These are phyloP conservation scores for Pinus albicaulis DNA, from an alignment of 75 land plant genomes.

Conservation along the genomic window DNA sequence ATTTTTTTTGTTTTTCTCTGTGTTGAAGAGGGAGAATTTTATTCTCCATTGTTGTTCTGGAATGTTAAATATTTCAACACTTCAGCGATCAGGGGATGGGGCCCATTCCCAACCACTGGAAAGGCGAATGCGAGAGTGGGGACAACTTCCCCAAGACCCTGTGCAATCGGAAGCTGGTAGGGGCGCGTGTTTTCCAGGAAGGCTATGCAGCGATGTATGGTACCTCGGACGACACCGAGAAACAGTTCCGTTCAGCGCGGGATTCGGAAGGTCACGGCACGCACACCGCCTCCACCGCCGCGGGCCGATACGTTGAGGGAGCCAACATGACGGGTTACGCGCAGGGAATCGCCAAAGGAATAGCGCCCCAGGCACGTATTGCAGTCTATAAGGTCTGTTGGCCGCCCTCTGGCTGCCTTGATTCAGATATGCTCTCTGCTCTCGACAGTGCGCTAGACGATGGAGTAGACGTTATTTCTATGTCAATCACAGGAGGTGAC, in stretches of 20 bases:
- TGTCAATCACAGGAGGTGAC: too few species aligned
- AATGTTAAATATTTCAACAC: too few species aligned
- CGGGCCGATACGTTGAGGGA: conserved; percentile 49
- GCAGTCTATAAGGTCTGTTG: conserved; percentile 97
- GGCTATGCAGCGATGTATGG: conserved; percentile 72
- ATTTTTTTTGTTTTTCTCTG: too few species aligned
- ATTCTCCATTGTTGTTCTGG: too few species aligned
- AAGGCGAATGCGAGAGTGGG: conserved; percentile 43
- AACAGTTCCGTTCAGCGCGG: conserved; percentile 27
- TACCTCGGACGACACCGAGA: conserved; percentile 35
- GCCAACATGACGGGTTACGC: conserved; percentile 42
- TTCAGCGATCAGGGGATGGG: conserved; percentile 49
- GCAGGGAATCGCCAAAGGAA: conserved; percentile 44
- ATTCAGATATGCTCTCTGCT: conserved; percentile 91
- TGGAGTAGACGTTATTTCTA: conserved; percentile 31
- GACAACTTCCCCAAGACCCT: conserved; percentile 49
- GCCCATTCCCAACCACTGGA: conserved; percentile 48
- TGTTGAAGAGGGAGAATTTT: too few species aligned
- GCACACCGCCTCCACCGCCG: conserved; percentile 92
- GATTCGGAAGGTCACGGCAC: conserved; percentile 67
- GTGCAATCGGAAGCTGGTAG: conserved; percentile 18
- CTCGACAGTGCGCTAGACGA: conserved; percentile 84
- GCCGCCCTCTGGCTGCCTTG: conserved; percentile 83
- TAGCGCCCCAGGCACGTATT: conserved; percentile 77
- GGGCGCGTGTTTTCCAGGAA: conserved; percentile 56